phyloP scores from a whole-genome alignment of 2,329 filamentous ascomycete species.

The Stachybotrys echinatus region DNA sequence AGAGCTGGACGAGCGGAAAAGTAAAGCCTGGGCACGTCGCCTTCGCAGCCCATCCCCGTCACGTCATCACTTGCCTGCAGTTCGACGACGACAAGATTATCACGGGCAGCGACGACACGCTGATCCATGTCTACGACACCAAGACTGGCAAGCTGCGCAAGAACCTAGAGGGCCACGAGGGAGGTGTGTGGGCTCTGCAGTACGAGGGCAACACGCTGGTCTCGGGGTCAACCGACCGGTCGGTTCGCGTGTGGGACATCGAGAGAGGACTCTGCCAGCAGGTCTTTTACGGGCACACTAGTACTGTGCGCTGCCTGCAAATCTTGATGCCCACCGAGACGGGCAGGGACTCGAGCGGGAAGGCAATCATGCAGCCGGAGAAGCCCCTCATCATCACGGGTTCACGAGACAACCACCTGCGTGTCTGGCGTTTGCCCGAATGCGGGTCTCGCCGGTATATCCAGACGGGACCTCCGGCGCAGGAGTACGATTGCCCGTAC shows the following conservation, averaged over 20 bases:
- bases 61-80: constrained; percentile 96
- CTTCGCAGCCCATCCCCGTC: constrained; percentile 91
- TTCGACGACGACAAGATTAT: constrained; percentile 98
- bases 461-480: constrained; percentile 70
- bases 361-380: constrained; percentile 81
- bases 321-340: constrained; percentile 84
- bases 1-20: constrained; percentile 85
- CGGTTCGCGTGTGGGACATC: constrained; percentile 99
- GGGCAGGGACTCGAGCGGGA: constrained; percentile 65
- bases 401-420: constrained; percentile 86
- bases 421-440: constrained; percentile 90
- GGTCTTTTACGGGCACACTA: constrained; percentile 95
- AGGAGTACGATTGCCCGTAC: constrained; percentile 81
- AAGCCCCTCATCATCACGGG: constrained; percentile 96
- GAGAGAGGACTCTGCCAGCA: constrained; percentile 89
- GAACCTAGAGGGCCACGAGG: constrained; percentile 88
- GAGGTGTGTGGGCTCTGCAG: constrained; percentile 94
- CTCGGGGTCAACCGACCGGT: constrained; percentile 91
- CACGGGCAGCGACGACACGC: constrained; percentile 93
- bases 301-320: constrained; percentile 91
- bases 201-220: constrained; percentile 94
- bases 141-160: constrained; percentile 83
- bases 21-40: constrained; percentile 86
- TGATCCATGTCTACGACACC: constrained; percentile 97
- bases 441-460: constrained; percentile 72